phyloP scores from a whole-genome alignment of 176 grass and related monocot species.

The Phoenix dactylifera region DNA sequence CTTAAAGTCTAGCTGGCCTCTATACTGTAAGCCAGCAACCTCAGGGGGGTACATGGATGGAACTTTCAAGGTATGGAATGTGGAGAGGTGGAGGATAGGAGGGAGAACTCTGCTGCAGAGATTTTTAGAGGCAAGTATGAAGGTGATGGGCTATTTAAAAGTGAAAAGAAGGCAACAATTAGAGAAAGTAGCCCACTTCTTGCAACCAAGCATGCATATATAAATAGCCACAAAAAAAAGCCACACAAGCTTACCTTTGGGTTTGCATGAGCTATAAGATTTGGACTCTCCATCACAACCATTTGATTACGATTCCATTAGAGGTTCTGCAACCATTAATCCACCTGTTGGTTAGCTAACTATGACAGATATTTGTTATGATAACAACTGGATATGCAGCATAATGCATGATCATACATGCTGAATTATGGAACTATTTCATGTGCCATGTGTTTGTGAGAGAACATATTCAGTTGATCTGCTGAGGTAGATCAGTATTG shows the following conservation, averaged over 20 bases:
- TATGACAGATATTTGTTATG: constrained; percentile 57
- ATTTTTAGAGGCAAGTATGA: constrained; percentile 36
- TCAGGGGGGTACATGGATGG: too few relatives aligned
- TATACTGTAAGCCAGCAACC: too few relatives aligned
- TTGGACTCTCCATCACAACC: constrained; percentile 15
- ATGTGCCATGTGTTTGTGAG: background rate
- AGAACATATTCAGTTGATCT: too few relatives aligned
- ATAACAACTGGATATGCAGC: background rate
- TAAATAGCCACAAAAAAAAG: background rate
- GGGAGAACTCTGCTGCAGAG: constrained; percentile 21
- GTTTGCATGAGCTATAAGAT: constrained; percentile 1
- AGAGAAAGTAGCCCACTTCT: background rate
- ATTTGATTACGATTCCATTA: constrained; percentile 23
- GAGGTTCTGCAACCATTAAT: constrained; percentile 72
- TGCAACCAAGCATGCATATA: background rate
- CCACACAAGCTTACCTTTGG: background rate
- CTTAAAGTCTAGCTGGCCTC: constrained; percentile 18
- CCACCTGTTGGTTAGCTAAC: constrained; percentile 42
- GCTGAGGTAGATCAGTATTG: too few relatives aligned
- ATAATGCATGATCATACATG: too few relatives aligned
- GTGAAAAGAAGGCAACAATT: constrained; percentile 6
- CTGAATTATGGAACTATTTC: background rate
- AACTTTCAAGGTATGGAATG: too few relatives aligned
- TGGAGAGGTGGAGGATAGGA: constrained; percentile 17
- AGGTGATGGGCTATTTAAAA: constrained; percentile 62